phyloP scores from a whole-genome alignment of 2,329 filamentous ascomycete species.

The Neonectria hederae region DNA sequence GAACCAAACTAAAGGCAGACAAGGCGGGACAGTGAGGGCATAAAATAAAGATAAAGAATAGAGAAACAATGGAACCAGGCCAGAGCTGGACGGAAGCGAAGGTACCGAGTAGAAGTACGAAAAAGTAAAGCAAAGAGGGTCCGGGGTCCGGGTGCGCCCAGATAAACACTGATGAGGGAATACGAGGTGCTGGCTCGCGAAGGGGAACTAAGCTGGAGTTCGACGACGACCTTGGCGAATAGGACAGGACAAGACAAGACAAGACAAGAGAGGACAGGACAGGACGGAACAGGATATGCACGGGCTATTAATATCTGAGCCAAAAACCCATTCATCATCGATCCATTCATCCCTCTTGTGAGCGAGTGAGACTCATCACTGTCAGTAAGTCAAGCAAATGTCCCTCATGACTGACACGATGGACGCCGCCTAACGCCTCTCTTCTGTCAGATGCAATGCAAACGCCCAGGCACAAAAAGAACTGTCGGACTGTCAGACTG shows the following conservation, averaged over 20 bases:
- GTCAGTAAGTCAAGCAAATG: background rate
- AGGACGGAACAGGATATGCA: background rate
- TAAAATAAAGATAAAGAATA: conserved; percentile 13
- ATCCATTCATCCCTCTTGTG: background rate
- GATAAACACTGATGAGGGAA: background rate
- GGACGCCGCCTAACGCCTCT: background rate
- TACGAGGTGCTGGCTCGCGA: conserved; percentile 5
- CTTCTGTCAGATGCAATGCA: background rate
- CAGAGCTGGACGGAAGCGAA: conserved; percentile 1
- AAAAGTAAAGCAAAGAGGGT: conserved; percentile 18
- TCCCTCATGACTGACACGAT: no score
- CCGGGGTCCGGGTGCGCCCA: background rate
- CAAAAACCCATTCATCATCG: background rate
- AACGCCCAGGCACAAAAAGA: background rate
- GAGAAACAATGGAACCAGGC: conserved; percentile 4
- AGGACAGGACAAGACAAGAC: conserved; percentile 4
- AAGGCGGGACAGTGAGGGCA: conserved; percentile 5
- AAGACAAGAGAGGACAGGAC: background rate
- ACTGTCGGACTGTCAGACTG: background rate
- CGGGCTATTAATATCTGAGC: conserved; percentile 22
- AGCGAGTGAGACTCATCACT: background rate
- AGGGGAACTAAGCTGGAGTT: background rate
- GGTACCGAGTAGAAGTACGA: conserved; percentile 11
- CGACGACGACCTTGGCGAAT: background rate
- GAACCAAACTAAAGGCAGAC: background rate